A percentile compares a stretch with the other conserved stretches of the same genome.
phyloP scores from a whole-genome alignment of 257 asterid species.

The Scutellaria minor region DNA sequence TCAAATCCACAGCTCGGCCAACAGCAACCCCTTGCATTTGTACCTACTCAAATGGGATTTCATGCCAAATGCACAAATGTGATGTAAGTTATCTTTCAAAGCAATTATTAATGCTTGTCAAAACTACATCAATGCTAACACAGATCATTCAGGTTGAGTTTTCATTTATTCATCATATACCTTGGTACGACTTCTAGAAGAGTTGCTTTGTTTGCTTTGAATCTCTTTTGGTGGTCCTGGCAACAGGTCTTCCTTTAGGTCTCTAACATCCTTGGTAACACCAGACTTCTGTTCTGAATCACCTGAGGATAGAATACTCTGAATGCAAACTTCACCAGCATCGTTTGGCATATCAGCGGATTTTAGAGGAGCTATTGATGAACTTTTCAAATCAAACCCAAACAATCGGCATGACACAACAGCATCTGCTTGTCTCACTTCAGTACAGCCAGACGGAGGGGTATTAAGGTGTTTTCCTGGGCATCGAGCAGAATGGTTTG shows the following conservation, averaged over 20 bases:
- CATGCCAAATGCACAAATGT: constrained; percentile 23
- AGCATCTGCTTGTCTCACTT: constrained; percentile 53
- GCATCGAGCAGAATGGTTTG: constrained; percentile 46
- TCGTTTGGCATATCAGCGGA: constrained; percentile 36
- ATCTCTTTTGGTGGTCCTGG: constrained; percentile 58
- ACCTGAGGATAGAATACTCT: constrained; percentile 46
- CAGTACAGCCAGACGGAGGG: constrained; percentile 40
- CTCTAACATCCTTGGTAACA: constrained; percentile 60
- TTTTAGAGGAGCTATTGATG: constrained; percentile 46
- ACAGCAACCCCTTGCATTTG: constrained; percentile 99
- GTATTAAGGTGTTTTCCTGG: constrained; percentile 42
- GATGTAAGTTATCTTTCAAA: constrained; percentile 22
- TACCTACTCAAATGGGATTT: constrained; percentile 54
- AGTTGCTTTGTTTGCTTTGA: constrained; percentile 59
- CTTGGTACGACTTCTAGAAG: constrained; percentile 92
- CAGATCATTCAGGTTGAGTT: not conserved
- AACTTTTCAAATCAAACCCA: constrained; percentile 77
- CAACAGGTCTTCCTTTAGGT: constrained; percentile 48
- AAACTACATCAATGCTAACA: not conserved
- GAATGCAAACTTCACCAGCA: constrained; percentile 43
- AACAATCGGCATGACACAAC: constrained; percentile 67
- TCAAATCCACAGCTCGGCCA: constrained; percentile 93
- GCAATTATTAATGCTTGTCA: not conserved
- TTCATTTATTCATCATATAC: constrained; percentile 41
- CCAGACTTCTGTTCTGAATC: constrained; percentile 75